Conservation (phyloP, 805 yeast genomes). For the Wickerhamiella sorbophila region DNA sequence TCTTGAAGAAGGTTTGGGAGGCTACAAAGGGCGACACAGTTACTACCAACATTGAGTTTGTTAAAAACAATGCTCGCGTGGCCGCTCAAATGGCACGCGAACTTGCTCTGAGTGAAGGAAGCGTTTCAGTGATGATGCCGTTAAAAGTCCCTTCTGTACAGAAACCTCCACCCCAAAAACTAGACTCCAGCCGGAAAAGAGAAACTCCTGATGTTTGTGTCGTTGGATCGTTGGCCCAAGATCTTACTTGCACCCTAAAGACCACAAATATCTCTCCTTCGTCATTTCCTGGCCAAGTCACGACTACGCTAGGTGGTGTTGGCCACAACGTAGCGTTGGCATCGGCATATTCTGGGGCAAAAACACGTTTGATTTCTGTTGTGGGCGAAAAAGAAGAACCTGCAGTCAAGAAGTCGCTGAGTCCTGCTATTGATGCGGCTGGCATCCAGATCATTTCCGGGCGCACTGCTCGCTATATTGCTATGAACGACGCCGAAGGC, state of each 20-base stretch:
- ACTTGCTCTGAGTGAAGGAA: constrained; percentile 21
- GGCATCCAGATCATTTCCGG: constrained; percentile 28
- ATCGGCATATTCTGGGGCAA: constrained; percentile 26
- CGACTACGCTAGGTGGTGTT: constrained; percentile 64
- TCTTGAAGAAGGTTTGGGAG: constrained; percentile 48
- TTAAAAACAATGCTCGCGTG: constrained; percentile 54
- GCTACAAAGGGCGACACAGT: constrained; percentile 61
- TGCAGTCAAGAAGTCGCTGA: constrained; percentile 14
- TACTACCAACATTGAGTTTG: constrained; percentile 57
- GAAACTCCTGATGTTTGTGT: constrained; percentile 27
- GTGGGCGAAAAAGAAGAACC: constrained; percentile 28
- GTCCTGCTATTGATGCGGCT: constrained; percentile 20
- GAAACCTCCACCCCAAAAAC: not conserved
- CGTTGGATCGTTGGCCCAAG: constrained; percentile 68
- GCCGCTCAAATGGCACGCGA: constrained; percentile 56
- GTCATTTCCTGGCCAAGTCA: constrained; percentile 56
- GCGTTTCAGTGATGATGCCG: constrained; percentile 22
- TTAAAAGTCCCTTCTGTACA: not conserved
- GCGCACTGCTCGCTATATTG: constrained; percentile 57
- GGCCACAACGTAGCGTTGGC: constrained; percentile 71
- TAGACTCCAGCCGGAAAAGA: not conserved
- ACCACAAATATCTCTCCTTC: constrained; percentile 28
- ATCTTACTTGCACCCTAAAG: constrained; percentile 42
- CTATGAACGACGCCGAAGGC: constrained; percentile 50
- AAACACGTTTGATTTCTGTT: constrained; percentile 12